Evolutionary conservation across 2,329 filamentous ascomycete genomes (phyloP).

Genomic region (Cladophialophora immunda): DNA sequence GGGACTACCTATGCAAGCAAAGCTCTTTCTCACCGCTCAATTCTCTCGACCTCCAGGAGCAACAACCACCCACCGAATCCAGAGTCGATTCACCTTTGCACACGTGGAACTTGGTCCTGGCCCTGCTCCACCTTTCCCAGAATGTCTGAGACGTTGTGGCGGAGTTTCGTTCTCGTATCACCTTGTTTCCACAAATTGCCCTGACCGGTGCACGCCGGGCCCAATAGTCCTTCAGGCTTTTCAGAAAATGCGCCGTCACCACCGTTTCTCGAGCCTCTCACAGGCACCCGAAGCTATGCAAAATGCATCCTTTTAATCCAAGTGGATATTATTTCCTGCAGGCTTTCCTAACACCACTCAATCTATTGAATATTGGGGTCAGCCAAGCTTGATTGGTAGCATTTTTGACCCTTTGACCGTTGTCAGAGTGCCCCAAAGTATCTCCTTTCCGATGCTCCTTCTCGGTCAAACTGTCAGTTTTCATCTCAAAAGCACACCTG

Average conservation of each 20-base stretch:
- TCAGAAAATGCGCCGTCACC: neutral
- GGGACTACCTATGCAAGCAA: slow-evolving; percentile 10
- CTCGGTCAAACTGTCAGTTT: neutral
- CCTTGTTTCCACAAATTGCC: slow-evolving; percentile 5
- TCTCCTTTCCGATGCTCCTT: neutral
- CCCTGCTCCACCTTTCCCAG: neutral
- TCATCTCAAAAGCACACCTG: neutral
- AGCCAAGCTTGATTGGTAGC: slow-evolving; percentile 5
- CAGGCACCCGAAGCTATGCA: neutral
- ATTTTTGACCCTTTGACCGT: neutral
- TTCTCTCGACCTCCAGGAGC: slow-evolving; percentile 6
- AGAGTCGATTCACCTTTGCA: slow-evolving; percentile 26
- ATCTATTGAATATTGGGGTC: neutral
- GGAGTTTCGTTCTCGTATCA: slow-evolving; percentile 12
- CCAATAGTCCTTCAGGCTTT: slow-evolving; percentile 14
- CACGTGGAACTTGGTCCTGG: slow-evolving; percentile 26
- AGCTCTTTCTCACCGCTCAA: slow-evolving; percentile 25
- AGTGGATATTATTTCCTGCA: slow-evolving; percentile 1
- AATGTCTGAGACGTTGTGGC: slow-evolving; percentile 17
- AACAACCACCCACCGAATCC: neutral
- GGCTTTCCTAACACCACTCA: neutral
- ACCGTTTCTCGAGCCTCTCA: slow-evolving; percentile 2
- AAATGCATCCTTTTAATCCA: slow-evolving; percentile 7
- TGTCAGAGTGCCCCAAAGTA: neutral
- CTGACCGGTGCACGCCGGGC: slow-evolving; percentile 12